phyloP scores from a whole-genome alignment of 208 protist genomes.

The Leishmania major region DNA sequence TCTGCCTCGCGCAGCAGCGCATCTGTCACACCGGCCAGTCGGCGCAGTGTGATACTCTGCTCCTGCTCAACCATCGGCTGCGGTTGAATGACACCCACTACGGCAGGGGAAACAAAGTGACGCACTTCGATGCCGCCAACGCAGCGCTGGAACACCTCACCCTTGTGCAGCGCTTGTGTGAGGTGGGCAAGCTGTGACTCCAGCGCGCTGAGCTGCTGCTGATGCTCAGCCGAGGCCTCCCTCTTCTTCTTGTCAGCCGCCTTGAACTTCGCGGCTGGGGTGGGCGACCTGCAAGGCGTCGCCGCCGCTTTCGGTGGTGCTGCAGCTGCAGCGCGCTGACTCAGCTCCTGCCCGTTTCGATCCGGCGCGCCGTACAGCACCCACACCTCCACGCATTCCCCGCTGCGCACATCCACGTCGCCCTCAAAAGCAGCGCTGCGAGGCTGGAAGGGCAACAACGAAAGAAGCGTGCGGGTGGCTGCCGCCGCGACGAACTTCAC shows the following conservation, averaged over 20 bases:
- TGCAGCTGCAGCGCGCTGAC: slow-evolving; percentile 30
- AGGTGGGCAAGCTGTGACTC: slow-evolving; percentile 27
- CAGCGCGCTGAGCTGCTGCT: not conserved
- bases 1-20: slow-evolving; percentile 44
- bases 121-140: slow-evolving; percentile 74
- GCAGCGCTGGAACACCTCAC: slow-evolving; percentile 59
- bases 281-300: not conserved
- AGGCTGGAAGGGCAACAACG: slow-evolving; percentile 61
- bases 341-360: slow-evolving; percentile 64
- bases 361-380: slow-evolving; percentile 82
- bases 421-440: slow-evolving; percentile 51
- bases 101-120: slow-evolving; percentile 40
- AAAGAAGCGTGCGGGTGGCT: slow-evolving; percentile 37
- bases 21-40: slow-evolving; percentile 65
- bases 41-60: slow-evolving; percentile 48
- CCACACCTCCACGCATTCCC: slow-evolving; percentile 72
- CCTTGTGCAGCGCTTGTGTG: slow-evolving; percentile 24
- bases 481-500: slow-evolving; percentile 25
- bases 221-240: slow-evolving; percentile 13
- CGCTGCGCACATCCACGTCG: slow-evolving; percentile 37
- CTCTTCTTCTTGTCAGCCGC: slow-evolving; percentile 30
- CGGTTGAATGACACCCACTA: slow-evolving; percentile 53
- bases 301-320: not conserved
- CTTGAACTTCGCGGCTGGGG: slow-evolving; percentile 4
- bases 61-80: slow-evolving; percentile 64